Evolutionary conservation across 495 filamentous ascomycete species (phyloP).

Genomic region (Aspergillus biplanus): DNA sequence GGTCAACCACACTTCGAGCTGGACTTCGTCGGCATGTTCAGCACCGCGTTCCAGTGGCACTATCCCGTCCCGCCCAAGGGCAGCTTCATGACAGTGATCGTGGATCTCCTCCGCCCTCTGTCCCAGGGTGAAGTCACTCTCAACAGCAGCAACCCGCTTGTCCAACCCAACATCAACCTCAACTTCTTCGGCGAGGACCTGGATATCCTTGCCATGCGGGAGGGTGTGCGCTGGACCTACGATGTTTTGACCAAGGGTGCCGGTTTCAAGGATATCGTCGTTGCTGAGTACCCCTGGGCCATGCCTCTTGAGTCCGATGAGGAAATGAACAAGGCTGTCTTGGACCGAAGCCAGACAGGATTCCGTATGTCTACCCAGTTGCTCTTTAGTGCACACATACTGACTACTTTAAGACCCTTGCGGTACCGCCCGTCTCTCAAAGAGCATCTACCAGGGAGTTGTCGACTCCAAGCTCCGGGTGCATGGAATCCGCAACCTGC

Average conservation of each 20-base stretch:
- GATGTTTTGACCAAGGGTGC: conserved; percentile 59
- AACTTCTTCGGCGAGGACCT: conserved; percentile 61
- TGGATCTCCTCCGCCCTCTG: conserved; percentile 60
- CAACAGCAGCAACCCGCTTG: conserved; percentile 52
- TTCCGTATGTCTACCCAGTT: conserved; percentile 44
- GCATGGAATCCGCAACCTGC: conserved; percentile 54
- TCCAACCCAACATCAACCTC: conserved; percentile 61
- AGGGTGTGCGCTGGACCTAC: conserved; percentile 58
- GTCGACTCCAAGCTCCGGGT: conserved; percentile 58
- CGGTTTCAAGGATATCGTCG: conserved; percentile 60
- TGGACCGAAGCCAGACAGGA: conserved; percentile 61
- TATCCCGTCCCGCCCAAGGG: conserved; percentile 54
- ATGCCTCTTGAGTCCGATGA: conserved; percentile 60
- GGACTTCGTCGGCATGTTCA: conserved; percentile 65
- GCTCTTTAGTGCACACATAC: background rate
- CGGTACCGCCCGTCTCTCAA: conserved; percentile 56
- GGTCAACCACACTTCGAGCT: conserved; percentile 69
- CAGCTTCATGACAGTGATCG: conserved; percentile 59
- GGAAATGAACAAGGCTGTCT: conserved; percentile 57
- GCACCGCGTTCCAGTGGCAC: conserved; percentile 67
- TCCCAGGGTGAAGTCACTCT: conserved; percentile 57
- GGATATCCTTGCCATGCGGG: conserved; percentile 60
- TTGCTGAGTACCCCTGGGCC: conserved; percentile 60
- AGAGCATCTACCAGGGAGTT: conserved; percentile 55
- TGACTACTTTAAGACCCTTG: conserved; percentile 43